phyloP scores from a whole-genome alignment of 345 rosid genomes.

The Rhizophora mangle region DNA sequence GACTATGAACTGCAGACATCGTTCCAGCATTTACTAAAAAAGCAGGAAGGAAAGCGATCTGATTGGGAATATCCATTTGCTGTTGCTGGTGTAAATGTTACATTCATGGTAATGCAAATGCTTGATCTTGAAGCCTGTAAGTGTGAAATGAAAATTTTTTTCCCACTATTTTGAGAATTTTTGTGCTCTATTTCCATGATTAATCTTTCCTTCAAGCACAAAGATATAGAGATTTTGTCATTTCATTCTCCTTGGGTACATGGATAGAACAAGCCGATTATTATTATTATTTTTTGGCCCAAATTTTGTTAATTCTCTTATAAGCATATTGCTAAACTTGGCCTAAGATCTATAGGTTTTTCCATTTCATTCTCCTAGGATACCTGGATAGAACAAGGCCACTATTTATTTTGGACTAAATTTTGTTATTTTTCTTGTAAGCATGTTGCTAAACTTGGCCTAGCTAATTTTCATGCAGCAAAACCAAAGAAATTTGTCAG shows the following conservation, averaged over 20 bases:
- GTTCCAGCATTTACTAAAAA: constrained; percentile 58
- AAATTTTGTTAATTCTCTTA: background rate
- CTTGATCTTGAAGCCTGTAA: constrained; percentile 86
- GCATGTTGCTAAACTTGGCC: constrained; percentile 10
- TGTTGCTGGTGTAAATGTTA: constrained; percentile 91
- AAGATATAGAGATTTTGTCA: no score
- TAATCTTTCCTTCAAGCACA: background rate
- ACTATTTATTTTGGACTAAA: background rate
- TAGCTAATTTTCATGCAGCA: constrained; percentile 40
- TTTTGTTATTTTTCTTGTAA: background rate
- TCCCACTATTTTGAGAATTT: background rate
- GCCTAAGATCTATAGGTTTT: background rate
- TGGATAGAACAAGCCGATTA: background rate
- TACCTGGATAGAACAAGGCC: background rate
- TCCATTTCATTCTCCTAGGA: background rate
- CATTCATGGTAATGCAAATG: constrained; percentile 98
- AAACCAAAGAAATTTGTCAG: constrained; percentile 75
- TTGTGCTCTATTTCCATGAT: no score
- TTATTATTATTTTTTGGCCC: background rate
- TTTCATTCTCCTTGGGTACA: background rate
- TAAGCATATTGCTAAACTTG: constrained; percentile 11
- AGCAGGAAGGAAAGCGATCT: constrained; percentile 78
- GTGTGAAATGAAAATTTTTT: constrained; percentile 23
- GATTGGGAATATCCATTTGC: constrained; percentile 98
- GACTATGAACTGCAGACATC: constrained; percentile 47